Percentiles rank a stretch among this genome's conserved stretches.
phyloP scores from a whole-genome alignment of 164 flowering plant genomes.

The grape (Vitis vinifera) region ASM3070453v1 NC_081811.1:28950501-28951000 shows the following conservation, averaged over 20 bases:
- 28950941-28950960: slow-evolving; percentile 38
- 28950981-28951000: slow-evolving; percentile 50
- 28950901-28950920: slow-evolving; percentile 46
- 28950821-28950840: slow-evolving; percentile 31
- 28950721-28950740: too few species aligned
- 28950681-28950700: too few species aligned
- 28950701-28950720: too few species aligned
- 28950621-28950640: too few species aligned
- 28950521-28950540: too few species aligned
- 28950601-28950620: too few species aligned
- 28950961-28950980: slow-evolving; percentile 41
- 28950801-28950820: slow-evolving; percentile 58
- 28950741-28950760: not conserved
- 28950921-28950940: slow-evolving; percentile 36
- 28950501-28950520: too few species aligned
- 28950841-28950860: slow-evolving; percentile 46
- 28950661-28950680: too few species aligned
- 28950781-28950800: slow-evolving; percentile 50
- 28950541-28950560: too few species aligned
- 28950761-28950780: slow-evolving; percentile 24
- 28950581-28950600: too few species aligned
- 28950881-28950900: slow-evolving; percentile 46
- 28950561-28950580: too few species aligned
- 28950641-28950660: too few species aligned
- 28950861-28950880: slow-evolving; percentile 37